Evolutionary conservation across 208 protist genomes (phyloP).

Genomic region (Wallacemonas collosoma): DNA sequence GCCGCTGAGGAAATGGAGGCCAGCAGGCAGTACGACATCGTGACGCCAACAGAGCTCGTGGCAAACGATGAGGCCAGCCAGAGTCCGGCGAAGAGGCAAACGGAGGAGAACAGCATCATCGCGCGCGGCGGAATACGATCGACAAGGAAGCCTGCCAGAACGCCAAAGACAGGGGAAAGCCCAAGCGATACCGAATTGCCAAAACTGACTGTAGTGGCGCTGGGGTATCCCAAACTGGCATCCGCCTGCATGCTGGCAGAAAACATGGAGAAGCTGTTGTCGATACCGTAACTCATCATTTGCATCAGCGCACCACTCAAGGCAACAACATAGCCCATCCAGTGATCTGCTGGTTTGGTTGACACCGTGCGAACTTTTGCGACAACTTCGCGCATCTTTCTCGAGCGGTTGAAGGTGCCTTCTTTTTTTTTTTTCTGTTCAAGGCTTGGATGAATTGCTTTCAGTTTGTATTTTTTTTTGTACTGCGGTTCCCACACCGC

Average conservation of each 20-base stretch:
- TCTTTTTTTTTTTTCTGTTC: neutral
- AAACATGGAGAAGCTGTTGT: conserved; percentile 87
- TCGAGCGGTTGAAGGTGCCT: neutral
- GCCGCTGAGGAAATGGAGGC: conserved; percentile 70
- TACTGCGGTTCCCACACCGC: no score
- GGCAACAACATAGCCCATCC: conserved; percentile 77
- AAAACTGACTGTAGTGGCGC: conserved; percentile 67
- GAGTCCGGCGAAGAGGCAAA: conserved; percentile 55
- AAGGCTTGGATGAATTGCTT: no score
- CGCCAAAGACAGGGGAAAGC: conserved; percentile 71
- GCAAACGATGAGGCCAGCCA: conserved; percentile 70
- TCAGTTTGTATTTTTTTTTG: no score
- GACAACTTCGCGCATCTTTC: conserved; percentile 13
- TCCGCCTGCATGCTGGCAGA: conserved; percentile 72
- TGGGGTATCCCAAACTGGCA: conserved; percentile 62
- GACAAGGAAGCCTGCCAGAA: conserved; percentile 71
- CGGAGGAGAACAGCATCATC: conserved; percentile 68
- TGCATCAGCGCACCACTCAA: conserved; percentile 79
- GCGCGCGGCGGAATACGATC: conserved; percentile 71
- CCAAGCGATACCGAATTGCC: conserved; percentile 78
- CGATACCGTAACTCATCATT: conserved; percentile 85
- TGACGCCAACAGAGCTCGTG: conserved; percentile 55
- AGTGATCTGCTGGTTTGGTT: conserved; percentile 68
- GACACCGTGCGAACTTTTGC: conserved; percentile 24
- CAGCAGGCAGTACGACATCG: conserved; percentile 75